These are phyloP conservation scores for Neurospora africana DNA, from an alignment of 495 filamentous ascomycete species.

Conservation along the genomic window DNA sequence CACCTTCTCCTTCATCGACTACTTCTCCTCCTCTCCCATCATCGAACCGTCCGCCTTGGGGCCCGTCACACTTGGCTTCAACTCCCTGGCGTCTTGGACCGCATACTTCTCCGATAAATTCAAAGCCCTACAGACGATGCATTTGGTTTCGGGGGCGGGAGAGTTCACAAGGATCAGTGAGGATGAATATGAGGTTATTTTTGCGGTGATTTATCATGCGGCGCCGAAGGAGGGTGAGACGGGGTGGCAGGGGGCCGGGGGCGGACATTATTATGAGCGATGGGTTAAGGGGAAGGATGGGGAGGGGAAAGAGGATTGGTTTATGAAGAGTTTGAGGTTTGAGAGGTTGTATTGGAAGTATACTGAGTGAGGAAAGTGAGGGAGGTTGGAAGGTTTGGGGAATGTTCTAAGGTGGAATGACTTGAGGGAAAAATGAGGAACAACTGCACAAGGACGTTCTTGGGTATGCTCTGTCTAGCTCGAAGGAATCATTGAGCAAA, in stretches of 20 bases:
- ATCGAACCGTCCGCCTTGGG: neutral
- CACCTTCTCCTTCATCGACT: neutral
- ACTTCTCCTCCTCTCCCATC: neutral
- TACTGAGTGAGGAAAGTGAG: neutral
- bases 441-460: neutral
- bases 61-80: neutral
- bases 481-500: neutral
- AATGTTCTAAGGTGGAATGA: neutral
- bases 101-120: neutral
- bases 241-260: neutral
- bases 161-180: neutral
- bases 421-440: neutral
- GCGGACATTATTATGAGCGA: neutral
- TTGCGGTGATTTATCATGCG: neutral
- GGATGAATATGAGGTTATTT: neutral
- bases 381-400: neutral
- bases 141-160: neutral
- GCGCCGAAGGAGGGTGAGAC: neutral
- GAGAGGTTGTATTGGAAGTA: neutral
- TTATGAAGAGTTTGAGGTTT: neutral
- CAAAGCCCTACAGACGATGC: neutral
- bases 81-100: neutral
- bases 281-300: neutral
- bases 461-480: neutral
- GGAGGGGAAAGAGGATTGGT: neutral